Conservation (phyloP, 1,284 basidiomycete species). For the Malassezia cuniculi region DNA sequence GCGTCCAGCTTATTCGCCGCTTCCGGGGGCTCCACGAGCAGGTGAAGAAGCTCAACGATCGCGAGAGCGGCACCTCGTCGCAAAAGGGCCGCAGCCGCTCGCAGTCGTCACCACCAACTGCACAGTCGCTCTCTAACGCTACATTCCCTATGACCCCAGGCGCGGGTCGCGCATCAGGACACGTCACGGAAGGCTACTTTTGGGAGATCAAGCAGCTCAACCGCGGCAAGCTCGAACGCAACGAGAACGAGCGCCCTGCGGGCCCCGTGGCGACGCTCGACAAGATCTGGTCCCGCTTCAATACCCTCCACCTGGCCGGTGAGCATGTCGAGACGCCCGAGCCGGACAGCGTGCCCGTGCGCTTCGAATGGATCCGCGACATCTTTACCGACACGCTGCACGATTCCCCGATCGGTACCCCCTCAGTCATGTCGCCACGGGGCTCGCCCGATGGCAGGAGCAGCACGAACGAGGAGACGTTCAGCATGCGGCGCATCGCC, state of each 20-base stretch:
- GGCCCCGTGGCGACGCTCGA: constrained; percentile 20
- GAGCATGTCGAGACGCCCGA: constrained; percentile 23
- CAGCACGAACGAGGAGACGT: too few species aligned
- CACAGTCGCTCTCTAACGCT: background rate
- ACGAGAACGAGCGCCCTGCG: background rate
- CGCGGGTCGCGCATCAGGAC: background rate
- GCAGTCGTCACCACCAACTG: background rate
- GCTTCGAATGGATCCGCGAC: constrained; percentile 39
- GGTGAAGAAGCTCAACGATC: background rate
- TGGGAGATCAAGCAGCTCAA: constrained; percentile 9
- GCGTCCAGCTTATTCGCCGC: background rate
- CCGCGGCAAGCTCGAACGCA: background rate
- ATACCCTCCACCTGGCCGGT: constrained; percentile 23
- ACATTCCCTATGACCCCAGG: constrained; percentile 2
- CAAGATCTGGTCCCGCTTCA: constrained; percentile 34
- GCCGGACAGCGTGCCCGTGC: constrained; percentile 18
- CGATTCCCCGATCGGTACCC: too few species aligned
- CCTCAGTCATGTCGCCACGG: too few species aligned
- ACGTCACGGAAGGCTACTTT: constrained; percentile 3
- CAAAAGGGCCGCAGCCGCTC: background rate
- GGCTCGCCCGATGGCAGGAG: too few species aligned
- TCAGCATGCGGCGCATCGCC: too few species aligned
- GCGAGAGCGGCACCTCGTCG: too few species aligned
- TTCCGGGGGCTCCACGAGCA: background rate
- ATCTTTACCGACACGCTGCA: too few species aligned